phyloP scores from a whole-genome alignment of 495 filamentous ascomycete genomes.

The Cercophora samala region DNA sequence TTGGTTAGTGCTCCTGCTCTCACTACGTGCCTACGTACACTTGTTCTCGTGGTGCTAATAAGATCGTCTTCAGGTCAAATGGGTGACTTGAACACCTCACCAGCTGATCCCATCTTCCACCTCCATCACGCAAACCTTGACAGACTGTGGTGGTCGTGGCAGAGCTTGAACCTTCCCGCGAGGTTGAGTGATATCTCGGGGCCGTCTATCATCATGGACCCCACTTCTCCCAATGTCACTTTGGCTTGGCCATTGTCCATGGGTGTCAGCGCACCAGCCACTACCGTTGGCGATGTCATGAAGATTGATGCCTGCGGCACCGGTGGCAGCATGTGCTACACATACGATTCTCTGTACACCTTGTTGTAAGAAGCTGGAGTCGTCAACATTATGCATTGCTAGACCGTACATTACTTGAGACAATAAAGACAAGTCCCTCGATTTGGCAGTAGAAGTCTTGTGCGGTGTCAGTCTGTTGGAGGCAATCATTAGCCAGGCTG shows the following conservation, averaged over 20 bases:
- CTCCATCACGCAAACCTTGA: conserved; percentile 46
- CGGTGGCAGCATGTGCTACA: conserved; percentile 38
- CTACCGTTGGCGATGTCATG: conserved; percentile 38
- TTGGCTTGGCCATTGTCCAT: conserved; percentile 32
- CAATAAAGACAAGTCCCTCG: too few species aligned
- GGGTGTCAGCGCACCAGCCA: conserved; percentile 31
- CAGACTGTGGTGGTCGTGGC: conserved; percentile 39
- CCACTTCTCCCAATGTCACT: conserved; percentile 32
- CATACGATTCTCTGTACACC: conserved; percentile 34
- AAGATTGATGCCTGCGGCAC: conserved; percentile 31
- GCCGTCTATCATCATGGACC: conserved; percentile 23
- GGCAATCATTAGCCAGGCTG: too few species aligned
- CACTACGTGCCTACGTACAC: too few species aligned
- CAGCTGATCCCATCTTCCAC: conserved; percentile 43
- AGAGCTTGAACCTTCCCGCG: conserved; percentile 35
- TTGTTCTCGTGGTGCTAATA: too few species aligned
- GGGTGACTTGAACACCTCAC: conserved; percentile 35
- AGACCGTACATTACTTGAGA: too few species aligned
- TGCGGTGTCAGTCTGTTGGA: too few species aligned
- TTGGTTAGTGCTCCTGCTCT: conserved; percentile 4
- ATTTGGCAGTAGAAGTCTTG: too few species aligned
- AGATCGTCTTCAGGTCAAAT: conserved; percentile 32
- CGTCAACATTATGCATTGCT: too few species aligned
- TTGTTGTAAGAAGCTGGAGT: background rate
- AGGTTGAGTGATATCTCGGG: conserved; percentile 41